phyloP scores from a whole-genome alignment of 2,329 filamentous ascomycete species.

The Fusarium paranaense region DNA sequence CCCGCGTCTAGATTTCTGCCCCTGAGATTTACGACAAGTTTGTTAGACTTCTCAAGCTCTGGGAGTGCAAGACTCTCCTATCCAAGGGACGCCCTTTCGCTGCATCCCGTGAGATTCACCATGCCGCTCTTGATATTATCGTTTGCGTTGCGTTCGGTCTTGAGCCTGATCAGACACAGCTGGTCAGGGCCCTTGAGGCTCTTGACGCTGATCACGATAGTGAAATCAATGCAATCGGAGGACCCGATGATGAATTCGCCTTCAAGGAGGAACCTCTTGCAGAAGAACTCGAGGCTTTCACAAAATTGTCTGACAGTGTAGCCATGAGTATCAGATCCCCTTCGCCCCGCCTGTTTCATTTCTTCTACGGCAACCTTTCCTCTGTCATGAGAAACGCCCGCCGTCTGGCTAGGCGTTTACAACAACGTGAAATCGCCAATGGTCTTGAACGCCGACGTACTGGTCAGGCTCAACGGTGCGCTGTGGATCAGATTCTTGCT shows the following conservation, averaged over 20 bases:
- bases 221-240: background rate
- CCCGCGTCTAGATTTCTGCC: constrained; percentile 8
- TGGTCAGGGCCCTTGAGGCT: constrained; percentile 14
- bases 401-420: background rate
- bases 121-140: constrained; percentile 28
- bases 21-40: constrained; percentile 34
- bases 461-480: constrained; percentile 21
- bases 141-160: constrained; percentile 21
- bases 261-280: constrained; percentile 12
- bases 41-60: constrained; percentile 7
- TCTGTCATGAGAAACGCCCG: background rate
- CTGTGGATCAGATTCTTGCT: constrained; percentile 21
- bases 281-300: constrained; percentile 19
- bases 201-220: background rate
- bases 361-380: constrained; percentile 15
- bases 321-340: constrained; percentile 20
- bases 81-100: constrained; percentile 11
- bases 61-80: constrained; percentile 10
- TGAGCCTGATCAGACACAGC: constrained; percentile 7
- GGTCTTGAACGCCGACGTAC: constrained; percentile 7
- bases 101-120: constrained; percentile 14
- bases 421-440: constrained; percentile 11
- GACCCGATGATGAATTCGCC: background rate
- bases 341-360: constrained; percentile 11
- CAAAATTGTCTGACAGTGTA: constrained; percentile 1